Conservation (phyloP, 345 rosid species). For the Erucastrum elatum region DNA sequence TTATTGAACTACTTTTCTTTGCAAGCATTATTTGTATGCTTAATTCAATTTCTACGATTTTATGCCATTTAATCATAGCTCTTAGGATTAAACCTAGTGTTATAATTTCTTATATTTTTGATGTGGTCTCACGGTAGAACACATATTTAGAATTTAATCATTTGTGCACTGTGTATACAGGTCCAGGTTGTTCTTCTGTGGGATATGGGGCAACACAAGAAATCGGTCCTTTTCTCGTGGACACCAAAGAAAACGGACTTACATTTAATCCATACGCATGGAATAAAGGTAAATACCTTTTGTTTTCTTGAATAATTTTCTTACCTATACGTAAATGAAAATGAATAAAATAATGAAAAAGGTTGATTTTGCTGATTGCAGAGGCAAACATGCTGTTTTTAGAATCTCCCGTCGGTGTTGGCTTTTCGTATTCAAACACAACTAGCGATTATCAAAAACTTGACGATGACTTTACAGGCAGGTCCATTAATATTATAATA, state of each 20-base stretch:
- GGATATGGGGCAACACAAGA: slow-evolving; percentile 99
- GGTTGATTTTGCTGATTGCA: slow-evolving; percentile 56
- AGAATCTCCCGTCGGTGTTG: slow-evolving; percentile 97
- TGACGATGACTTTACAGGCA: slow-evolving; percentile 79
- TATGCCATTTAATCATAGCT: background rate
- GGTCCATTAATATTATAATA: slow-evolving; percentile 9
- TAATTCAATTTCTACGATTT: background rate
- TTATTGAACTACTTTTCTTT: background rate
- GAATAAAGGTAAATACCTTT: slow-evolving; percentile 67
- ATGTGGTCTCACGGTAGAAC: slow-evolving; percentile 9
- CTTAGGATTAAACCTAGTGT: background rate
- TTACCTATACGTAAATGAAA: slow-evolving; percentile 28
- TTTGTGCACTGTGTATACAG: slow-evolving; percentile 44
- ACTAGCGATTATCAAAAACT: slow-evolving; percentile 57
- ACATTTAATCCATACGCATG: slow-evolving; percentile 76
- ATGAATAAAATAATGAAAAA: slow-evolving; percentile 50
- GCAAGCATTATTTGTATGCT: background rate
- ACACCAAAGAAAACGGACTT: slow-evolving; percentile 62
- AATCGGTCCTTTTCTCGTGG: slow-evolving; percentile 93
- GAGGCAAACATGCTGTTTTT: slow-evolving; percentile 90
- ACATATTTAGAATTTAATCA: background rate
- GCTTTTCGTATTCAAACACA: slow-evolving; percentile 89
- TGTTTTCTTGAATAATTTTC: background rate
- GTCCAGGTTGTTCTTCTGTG: slow-evolving; percentile 99
- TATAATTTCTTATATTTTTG: background rate